Conservation (phyloP, 78 protist species). For the Pelomyxa schiedti region DNA sequence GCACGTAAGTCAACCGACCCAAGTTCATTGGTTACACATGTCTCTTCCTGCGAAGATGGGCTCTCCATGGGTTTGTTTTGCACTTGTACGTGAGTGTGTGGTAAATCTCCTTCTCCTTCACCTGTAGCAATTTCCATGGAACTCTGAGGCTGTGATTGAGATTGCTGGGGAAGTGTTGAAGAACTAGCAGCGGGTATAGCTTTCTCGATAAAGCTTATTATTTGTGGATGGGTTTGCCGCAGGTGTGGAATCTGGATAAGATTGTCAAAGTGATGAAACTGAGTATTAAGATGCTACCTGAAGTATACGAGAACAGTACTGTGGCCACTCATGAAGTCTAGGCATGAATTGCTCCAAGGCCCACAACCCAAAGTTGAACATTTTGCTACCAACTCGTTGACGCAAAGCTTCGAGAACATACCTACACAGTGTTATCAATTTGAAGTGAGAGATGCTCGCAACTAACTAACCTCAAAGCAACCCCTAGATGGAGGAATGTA, state of each 20-base stretch:
- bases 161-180: no score
- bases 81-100: no score
- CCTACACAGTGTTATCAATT: no score
- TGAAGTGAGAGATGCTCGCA: no score
- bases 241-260: slow-evolving; percentile 7
- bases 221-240: background rate
- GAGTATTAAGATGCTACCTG: slow-evolving; percentile 19
- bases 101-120: no score
- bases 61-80: no score
- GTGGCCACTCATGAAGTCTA: slow-evolving; percentile 84
- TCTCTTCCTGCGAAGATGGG: no score
- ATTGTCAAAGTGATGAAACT: slow-evolving; percentile 10
- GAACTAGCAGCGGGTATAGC: no score
- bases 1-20: no score
- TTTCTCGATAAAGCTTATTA: background rate
- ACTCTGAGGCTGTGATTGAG: no score
- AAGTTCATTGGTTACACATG: no score
- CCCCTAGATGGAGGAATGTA: slow-evolving; percentile 14
- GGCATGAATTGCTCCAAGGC: slow-evolving; percentile 67
- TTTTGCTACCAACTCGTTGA: slow-evolving; percentile 13
- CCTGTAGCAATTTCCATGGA: no score
- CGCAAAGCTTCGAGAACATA: slow-evolving; percentile 68
- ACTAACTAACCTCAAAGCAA: slow-evolving; percentile 68
- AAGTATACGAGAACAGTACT: slow-evolving; percentile 62
- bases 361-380: slow-evolving; percentile 72